Conservation (phyloP, 768 basidiomycete species). For the Lenzites betulinus region DNA sequence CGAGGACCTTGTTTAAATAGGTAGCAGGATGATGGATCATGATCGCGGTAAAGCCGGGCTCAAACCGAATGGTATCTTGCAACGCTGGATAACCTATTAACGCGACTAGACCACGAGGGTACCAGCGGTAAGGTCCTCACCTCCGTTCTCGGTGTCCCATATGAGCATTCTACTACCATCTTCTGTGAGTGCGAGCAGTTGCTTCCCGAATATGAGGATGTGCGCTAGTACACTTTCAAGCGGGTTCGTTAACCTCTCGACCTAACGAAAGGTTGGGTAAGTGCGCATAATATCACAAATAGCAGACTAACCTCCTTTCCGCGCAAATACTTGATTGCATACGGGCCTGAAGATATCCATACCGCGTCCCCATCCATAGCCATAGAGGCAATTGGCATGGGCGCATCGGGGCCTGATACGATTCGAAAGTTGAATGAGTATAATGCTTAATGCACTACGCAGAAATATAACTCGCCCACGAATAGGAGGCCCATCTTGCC, state of each 20-base stretch:
- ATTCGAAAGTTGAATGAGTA: background rate
- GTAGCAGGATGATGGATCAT: slow-evolving; percentile 90
- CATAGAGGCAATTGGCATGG: slow-evolving; percentile 71
- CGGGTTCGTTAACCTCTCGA: slow-evolving; percentile 62
- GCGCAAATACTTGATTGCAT: slow-evolving; percentile 76
- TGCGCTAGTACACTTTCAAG: slow-evolving; percentile 59
- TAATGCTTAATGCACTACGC: too few species aligned
- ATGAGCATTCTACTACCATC: slow-evolving; percentile 74
- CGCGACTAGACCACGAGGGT: too few species aligned
- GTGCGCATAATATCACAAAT: background rate
- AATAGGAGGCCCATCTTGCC: slow-evolving; percentile 91
- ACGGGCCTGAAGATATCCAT: slow-evolving; percentile 72
- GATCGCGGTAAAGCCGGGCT: slow-evolving; percentile 82
- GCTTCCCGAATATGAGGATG: slow-evolving; percentile 78
- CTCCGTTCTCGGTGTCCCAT: slow-evolving; percentile 69
- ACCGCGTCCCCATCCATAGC: slow-evolving; percentile 85
- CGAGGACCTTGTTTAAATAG: slow-evolving; percentile 93
- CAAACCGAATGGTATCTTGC: slow-evolving; percentile 74
- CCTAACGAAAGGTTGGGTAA: slow-evolving; percentile 38
- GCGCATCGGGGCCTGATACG: slow-evolving; percentile 75
- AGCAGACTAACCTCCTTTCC: slow-evolving; percentile 74
- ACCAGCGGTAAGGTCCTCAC: slow-evolving; percentile 38
- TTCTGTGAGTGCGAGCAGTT: slow-evolving; percentile 77
- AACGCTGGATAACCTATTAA: slow-evolving; percentile 44
- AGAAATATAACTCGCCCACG: slow-evolving; percentile 66